A percentile compares a stretch with the other conserved stretches of the same genome.
Evolutionary conservation across 2,329 filamentous ascomycete species (phyloP).

Genomic region (Fusarium brevicatenulatum): DNA sequence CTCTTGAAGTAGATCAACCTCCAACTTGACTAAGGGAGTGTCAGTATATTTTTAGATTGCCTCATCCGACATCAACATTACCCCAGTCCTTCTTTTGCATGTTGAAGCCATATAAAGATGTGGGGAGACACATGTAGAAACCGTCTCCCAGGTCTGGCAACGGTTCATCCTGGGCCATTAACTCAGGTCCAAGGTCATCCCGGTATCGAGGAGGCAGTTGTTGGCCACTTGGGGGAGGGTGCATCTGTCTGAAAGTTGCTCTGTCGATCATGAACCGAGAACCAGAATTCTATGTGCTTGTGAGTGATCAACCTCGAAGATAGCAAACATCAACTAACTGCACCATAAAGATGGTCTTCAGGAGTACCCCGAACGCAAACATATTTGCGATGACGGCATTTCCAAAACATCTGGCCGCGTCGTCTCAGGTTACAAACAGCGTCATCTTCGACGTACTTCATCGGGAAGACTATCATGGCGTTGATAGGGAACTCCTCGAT

Average conservation of each 20-base stretch:
- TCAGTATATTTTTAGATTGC: rapidly evolving
- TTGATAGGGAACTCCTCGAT: neutral
- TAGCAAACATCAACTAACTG: neutral
- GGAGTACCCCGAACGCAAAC: neutral
- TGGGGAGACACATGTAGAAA: neutral
- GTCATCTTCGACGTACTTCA: rapidly evolving
- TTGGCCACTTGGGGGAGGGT: rapidly evolving
- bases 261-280: neutral
- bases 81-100: constrained; percentile 9
- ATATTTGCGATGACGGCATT: neutral
- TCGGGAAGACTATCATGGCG: neutral
- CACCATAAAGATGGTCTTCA: rapidly evolving
- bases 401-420: neutral
- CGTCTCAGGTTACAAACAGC: rapidly evolving
- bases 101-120: neutral
- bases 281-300: neutral
- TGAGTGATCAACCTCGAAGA: rapidly evolving
- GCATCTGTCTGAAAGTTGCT: neutral
- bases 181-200: neutral
- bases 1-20: neutral
- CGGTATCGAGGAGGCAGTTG: rapidly evolving
- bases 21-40: neutral
- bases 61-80: rapidly evolving
- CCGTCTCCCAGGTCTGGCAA: neutral
- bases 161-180: neutral